Evolutionary conservation across 2,329 filamentous ascomycete species (phyloP), one percentile per base, ranked within the genome.

Genomic region (Penicillium sp.): DNA sequence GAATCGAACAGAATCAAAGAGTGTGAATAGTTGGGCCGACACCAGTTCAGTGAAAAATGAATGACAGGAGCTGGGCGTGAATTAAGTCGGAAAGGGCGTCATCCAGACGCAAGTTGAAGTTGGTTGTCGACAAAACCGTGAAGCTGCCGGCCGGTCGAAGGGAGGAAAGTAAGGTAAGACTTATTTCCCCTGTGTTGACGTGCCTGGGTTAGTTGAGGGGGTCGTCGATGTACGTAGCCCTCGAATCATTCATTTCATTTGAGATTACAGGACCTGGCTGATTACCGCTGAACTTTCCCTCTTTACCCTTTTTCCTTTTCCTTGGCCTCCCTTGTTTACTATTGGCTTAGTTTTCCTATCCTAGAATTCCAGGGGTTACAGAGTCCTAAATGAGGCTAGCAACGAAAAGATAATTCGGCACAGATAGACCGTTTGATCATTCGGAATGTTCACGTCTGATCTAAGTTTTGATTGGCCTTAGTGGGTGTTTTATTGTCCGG

Each of bases 31-130:
- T 29, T 52, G 35, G 22, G 11, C 4, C 29, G 24, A 13, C 4
- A 26, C 21, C 21, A 29, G 16, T 7, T 27, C 26, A 31, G 47
- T 43, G 21, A 16, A 59, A 59, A 65, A 64, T 10, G 63, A 64
- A 57, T 47, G 64, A 60, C 55, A 50, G 45, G 59, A 61, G 58
- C 55, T 61, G 49, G 59, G 44, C 55, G 46, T 19, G 22, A 14
- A 52, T 56, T 55, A 48, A 35, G 37, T 52, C 47, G 57, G 54
- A 26, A 46, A 37, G 3, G 49, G 48, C 46, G 26, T 55, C 45
- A 37, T 42, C 14, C 24, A 9, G 47, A 48, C 22, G 14, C 37
- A 35, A 49, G 50, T 46, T 39, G 35, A 39, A 19, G 43, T 13
- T 47, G 45, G 39, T 51, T 54, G 56, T 58, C 52, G 56, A 49